Conservation (phyloP, 257 asterid genomes). For the Nicotiana noctiflora region DNA sequence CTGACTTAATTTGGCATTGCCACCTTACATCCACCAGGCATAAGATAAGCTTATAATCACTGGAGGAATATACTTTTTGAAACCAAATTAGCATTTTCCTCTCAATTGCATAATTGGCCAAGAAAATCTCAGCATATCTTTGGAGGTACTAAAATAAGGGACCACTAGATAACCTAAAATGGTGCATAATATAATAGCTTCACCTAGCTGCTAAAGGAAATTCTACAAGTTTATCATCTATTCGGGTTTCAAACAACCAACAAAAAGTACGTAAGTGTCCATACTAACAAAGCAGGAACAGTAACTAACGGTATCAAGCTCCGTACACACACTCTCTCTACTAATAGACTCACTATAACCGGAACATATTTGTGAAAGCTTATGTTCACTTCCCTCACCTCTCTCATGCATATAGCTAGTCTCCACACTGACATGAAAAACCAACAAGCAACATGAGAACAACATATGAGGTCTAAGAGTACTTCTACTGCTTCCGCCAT, state of each 20-base stretch:
- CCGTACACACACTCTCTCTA: background rate
- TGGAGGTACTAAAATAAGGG: background rate
- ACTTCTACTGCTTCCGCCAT: background rate
- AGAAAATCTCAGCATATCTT: background rate
- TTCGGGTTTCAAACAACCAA: background rate
- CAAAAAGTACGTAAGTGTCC: background rate
- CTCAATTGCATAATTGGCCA: background rate
- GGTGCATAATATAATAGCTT: background rate
- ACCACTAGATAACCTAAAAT: background rate
- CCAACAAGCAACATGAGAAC: background rate
- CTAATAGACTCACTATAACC: background rate
- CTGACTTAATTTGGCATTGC: background rate
- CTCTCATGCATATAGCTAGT: background rate
- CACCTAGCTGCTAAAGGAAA: background rate
- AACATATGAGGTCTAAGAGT: background rate
- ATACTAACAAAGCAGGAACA: background rate
- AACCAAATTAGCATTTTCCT: background rate
- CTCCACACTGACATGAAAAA: background rate
- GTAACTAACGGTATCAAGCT: background rate
- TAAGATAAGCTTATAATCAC: background rate
- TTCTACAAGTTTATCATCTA: constrained; percentile 3
- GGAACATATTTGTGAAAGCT: background rate
- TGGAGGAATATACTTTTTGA: background rate
- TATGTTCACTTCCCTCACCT: background rate
- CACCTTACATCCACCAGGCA: background rate